Conservation (phyloP, 305 asterid species). For the Rubia tinctorum region DNA sequence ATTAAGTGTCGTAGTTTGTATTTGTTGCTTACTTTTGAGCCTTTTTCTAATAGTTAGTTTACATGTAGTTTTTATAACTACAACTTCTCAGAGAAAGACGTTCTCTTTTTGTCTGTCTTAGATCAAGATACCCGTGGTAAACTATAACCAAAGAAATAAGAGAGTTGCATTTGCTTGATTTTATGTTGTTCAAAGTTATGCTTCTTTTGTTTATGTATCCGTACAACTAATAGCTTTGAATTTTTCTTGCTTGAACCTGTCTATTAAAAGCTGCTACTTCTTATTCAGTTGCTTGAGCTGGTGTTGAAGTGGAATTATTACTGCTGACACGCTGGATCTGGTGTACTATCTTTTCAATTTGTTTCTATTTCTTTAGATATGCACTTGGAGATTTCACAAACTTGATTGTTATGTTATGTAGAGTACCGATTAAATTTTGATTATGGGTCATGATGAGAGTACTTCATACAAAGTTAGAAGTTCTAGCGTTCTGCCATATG, state of each 20-base stretch:
- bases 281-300: neutral
- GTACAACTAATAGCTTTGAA: neutral
- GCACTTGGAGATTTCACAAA: neutral
- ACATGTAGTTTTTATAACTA: neutral
- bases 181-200: neutral
- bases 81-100: neutral
- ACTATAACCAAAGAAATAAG: neutral
- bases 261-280: neutral
- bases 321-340: neutral
- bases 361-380: neutral
- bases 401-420: neutral
- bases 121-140: neutral
- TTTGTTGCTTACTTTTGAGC: neutral
- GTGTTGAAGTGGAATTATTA: neutral
- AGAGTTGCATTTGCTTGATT: neutral
- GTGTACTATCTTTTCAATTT: neutral
- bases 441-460: neutral
- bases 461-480: neutral
- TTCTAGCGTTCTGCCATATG: neutral
- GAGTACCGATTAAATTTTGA: neutral
- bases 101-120: neutral
- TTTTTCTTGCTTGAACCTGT: neutral
- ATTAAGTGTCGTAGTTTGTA: neutral
- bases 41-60: neutral
- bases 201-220: neutral